A percentile compares a stretch with the other conserved stretches of the same genome.
These are phyloP conservation scores for Posidonia australis DNA, from an alignment of 106 monocot species.

Conservation along the genomic window DNA sequence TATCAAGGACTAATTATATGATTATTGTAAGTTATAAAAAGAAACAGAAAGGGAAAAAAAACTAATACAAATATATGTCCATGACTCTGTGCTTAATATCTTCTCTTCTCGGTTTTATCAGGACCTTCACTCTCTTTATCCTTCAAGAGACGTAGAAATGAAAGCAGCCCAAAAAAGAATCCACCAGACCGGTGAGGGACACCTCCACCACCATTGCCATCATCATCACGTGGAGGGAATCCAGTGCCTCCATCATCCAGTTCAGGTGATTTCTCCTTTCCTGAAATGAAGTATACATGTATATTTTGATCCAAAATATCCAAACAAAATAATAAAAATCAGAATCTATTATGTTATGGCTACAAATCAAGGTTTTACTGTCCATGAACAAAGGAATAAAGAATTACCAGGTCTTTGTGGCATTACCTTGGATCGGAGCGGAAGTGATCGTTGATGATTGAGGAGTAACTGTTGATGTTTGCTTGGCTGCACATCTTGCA, in stretches of 20 bases:
- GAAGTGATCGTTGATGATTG: constrained; percentile 42
- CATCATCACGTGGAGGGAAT: constrained; percentile 37
- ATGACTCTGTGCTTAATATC: constrained; percentile 9
- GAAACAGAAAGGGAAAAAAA: too few relatives aligned
- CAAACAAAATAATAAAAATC: too few relatives aligned
- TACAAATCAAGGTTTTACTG: too few relatives aligned
- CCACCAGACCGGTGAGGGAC: constrained; percentile 33
- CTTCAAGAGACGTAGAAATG: constrained; percentile 31
- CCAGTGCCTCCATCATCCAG: constrained; percentile 43
- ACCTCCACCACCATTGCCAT: constrained; percentile 33
- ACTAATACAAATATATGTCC: too few relatives aligned
- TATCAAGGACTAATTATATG: too few relatives aligned
- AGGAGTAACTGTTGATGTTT: constrained; percentile 35
- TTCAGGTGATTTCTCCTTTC: constrained; percentile 46
- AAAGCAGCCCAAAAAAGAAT: constrained; percentile 44
- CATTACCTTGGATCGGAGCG: constrained; percentile 39
- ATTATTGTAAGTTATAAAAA: too few relatives aligned
- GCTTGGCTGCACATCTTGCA: constrained; percentile 39
- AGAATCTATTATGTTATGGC: too few relatives aligned
- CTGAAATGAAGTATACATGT: too few relatives aligned
- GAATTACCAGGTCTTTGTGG: too few relatives aligned
- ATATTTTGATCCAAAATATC: too few relatives aligned
- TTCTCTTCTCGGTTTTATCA: constrained; percentile 20
- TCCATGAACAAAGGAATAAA: too few relatives aligned
- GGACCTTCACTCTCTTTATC: constrained; percentile 48